Percentiles rank a stretch among this genome's conserved stretches.
These are phyloP conservation scores for Arabidopsis hybrid DNA, from an alignment of 441 rosid species.

Conservation along the genomic window DNA sequence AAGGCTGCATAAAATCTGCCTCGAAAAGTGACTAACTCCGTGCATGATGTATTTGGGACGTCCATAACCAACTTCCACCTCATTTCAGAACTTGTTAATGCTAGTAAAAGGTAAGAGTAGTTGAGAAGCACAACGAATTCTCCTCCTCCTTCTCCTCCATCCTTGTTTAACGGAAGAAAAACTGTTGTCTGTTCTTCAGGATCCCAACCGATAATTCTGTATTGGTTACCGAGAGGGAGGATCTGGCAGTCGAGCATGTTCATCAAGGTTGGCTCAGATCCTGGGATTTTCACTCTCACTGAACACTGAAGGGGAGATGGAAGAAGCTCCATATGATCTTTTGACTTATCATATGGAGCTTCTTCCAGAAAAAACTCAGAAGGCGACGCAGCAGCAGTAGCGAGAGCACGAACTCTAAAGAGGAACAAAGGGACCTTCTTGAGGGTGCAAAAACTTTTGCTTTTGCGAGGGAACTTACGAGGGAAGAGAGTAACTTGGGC, in stretches of 20 bases:
- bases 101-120: no score
- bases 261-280: not conserved
- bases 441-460: not conserved
- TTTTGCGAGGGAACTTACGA: not conserved
- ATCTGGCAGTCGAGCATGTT: constrained; percentile 6
- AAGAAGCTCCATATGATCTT: not conserved
- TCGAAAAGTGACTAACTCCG: not conserved
- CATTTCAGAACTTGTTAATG: no score
- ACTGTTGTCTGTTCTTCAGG: not conserved
- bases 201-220: not conserved
- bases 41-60: no score
- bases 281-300: not conserved
- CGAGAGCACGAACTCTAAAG: not conserved
- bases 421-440: constrained; percentile 14
- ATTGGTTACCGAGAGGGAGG: not conserved
- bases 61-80: no score
- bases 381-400: not conserved
- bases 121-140: not conserved
- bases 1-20: not conserved
- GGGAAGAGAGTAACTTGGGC: constrained; percentile 10
- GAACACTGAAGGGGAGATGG: constrained; percentile 21
- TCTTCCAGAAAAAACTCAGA: not conserved
- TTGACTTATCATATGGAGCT: not conserved
- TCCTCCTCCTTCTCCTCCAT: not conserved
- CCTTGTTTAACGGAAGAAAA: constrained; percentile 17